phyloP scores from a whole-genome alignment of 495 filamentous ascomycete species.

The Amorphotheca resinae region DNA sequence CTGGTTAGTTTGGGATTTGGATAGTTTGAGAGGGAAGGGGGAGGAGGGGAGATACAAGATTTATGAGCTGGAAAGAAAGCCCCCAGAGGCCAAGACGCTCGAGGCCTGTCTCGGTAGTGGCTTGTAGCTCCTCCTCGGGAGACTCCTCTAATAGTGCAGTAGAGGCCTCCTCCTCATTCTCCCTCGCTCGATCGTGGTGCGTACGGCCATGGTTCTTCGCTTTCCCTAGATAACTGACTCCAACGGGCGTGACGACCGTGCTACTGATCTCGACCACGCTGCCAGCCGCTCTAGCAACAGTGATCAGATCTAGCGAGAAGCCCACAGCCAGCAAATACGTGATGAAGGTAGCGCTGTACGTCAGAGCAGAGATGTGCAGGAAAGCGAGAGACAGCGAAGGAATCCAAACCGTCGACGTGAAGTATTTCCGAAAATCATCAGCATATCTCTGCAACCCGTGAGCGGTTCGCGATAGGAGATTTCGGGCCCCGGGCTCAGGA shows the following conservation, averaged over 20 bases:
- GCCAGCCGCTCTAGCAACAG: slow-evolving; percentile 37
- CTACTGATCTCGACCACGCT: slow-evolving; percentile 41
- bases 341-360: slow-evolving; percentile 46
- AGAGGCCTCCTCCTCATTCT: not conserved
- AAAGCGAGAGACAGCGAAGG: slow-evolving; percentile 42
- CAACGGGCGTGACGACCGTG: slow-evolving; percentile 29
- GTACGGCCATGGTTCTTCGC: slow-evolving; percentile 12
- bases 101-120: slow-evolving; percentile 24
- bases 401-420: slow-evolving; percentile 32
- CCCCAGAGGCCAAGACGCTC: slow-evolving; percentile 33
- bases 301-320: slow-evolving; percentile 40
- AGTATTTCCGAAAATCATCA: slow-evolving; percentile 29
- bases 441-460: slow-evolving; percentile 7
- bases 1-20: not conserved
- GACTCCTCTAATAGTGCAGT: not conserved
- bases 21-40: not conserved
- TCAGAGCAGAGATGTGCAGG: slow-evolving; percentile 47
- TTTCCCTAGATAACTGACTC: slow-evolving; percentile 25
- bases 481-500: not conserved
- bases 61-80: slow-evolving; percentile 28
- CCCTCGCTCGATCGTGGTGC: not conserved
- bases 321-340: slow-evolving; percentile 45
- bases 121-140: not conserved
- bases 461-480: not conserved
- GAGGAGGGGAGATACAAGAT: slow-evolving; percentile 22